These are phyloP conservation scores for Euclidium syriacum DNA, from an alignment of 345 rosid genomes.

Conservation along the genomic window DNA sequence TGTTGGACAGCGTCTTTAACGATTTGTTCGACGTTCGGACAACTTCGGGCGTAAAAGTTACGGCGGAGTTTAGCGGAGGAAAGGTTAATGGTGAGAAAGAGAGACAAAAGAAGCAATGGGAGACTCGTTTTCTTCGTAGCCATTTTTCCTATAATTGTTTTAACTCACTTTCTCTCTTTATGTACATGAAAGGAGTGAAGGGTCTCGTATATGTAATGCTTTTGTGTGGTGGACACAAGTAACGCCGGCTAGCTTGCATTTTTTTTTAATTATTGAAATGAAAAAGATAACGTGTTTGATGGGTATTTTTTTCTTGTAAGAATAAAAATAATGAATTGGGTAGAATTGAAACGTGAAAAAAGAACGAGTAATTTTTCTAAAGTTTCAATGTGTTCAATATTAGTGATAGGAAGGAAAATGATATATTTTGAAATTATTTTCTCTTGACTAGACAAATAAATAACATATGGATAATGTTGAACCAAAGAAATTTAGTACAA, in stretches of 20 bases:
- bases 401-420: too few relatives aligned
- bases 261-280: background rate
- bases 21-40: conserved; percentile 72
- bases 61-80: conserved; percentile 53
- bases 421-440: too few relatives aligned
- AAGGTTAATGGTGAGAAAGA: conserved; percentile 8
- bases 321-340: too few relatives aligned
- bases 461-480: too few relatives aligned
- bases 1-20: conserved; percentile 45
- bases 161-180: background rate
- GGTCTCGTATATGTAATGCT: background rate
- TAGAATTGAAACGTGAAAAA: too few relatives aligned
- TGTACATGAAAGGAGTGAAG: background rate
- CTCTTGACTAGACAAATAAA: too few relatives aligned
- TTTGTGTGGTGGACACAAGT: conserved; percentile 14
- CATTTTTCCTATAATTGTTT: background rate
- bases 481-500: too few relatives aligned
- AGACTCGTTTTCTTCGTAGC: conserved; percentile 11
- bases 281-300: too few relatives aligned
- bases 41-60: conserved; percentile 55
- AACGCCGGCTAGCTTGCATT: conserved; percentile 28
- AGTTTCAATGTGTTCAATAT: too few relatives aligned
- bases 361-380: too few relatives aligned
- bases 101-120: conserved; percentile 5
- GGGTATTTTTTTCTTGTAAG: too few relatives aligned